Evolutionary conservation across 306 rosid species (phyloP).

Genomic region (Rubus idaeus): DNA sequence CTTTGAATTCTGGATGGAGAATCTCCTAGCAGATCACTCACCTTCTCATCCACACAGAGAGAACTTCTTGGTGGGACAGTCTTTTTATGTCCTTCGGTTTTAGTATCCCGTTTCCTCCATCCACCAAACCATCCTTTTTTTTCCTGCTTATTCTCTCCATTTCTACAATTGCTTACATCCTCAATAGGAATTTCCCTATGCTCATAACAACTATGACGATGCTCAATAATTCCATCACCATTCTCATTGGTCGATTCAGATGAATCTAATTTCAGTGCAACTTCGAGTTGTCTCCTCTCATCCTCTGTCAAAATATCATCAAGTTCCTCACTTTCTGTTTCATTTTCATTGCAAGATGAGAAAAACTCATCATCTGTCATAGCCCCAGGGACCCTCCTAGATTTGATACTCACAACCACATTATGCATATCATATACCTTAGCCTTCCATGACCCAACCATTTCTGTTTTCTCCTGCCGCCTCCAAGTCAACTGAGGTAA

Average conservation of each 20-base stretch:
- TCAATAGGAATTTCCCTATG: constrained; percentile 70
- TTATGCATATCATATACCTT: constrained; percentile 98
- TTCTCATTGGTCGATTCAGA: constrained; percentile 55
- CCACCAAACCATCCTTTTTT: constrained; percentile 98
- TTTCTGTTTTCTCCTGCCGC: constrained; percentile 87
- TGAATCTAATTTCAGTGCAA: constrained; percentile 77
- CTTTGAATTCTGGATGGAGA: constrained; percentile 64
- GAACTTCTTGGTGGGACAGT: constrained; percentile 82
- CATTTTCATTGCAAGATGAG: constrained; percentile 79
- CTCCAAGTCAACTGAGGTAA: constrained; percentile 96
- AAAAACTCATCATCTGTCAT: constrained; percentile 90
- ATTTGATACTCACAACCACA: constrained; percentile 91
- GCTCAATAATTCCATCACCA: constrained; percentile 56
- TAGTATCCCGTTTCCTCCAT: constrained; percentile 85
- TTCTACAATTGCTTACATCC: constrained; percentile 46
- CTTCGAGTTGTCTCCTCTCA: constrained; percentile 86
- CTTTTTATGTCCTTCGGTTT: constrained; percentile 55
- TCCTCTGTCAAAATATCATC: constrained; percentile 85
- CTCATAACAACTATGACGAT: constrained; percentile 72
- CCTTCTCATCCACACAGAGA: constrained; percentile 79
- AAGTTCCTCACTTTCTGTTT: constrained; percentile 77
- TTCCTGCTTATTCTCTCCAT: constrained; percentile 71
- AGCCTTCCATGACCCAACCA: constrained; percentile 89
- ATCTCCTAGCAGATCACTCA: constrained; percentile 78
- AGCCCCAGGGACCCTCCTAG: constrained; percentile 96